phyloP scores from a whole-genome alignment of 768 basidiomycete genomes.

The Tylopilus subfusipes region DNA sequence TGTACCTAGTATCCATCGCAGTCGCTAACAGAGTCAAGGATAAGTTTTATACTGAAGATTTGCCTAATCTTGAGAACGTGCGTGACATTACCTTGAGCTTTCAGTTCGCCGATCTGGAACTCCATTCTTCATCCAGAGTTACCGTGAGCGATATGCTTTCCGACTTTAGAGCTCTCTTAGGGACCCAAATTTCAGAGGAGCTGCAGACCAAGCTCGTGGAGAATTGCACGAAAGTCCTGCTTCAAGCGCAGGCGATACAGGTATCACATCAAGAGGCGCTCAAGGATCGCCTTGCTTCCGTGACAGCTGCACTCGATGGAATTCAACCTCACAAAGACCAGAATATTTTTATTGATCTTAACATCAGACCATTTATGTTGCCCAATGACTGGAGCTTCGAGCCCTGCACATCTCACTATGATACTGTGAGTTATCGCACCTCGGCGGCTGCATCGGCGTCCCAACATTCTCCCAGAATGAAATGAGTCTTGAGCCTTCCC shows the following conservation, averaged over 20 bases:
- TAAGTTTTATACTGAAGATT: conserved; percentile 66
- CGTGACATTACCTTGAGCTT: conserved; percentile 26
- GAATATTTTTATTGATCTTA: conserved; percentile 67
- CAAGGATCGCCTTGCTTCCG: conserved; percentile 46
- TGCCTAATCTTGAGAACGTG: conserved; percentile 72
- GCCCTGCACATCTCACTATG: conserved; percentile 70
- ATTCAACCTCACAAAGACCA: conserved; percentile 64
- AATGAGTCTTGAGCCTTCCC: conserved; percentile 62
- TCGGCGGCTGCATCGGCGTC: not conserved
- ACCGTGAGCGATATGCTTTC: conserved; percentile 44
- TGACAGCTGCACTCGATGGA: conserved; percentile 45
- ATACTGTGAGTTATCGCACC: conserved; percentile 50
- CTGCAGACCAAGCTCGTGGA: conserved; percentile 63
- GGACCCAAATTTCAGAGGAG: conserved; percentile 48
- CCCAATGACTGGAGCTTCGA: conserved; percentile 75
- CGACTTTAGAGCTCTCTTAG: not conserved
- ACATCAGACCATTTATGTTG: conserved; percentile 58
- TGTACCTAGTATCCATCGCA: conserved; percentile 67
- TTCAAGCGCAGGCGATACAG: conserved; percentile 59
- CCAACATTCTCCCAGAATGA: conserved; percentile 25
- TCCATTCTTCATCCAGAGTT: conserved; percentile 46
- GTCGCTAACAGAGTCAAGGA: conserved; percentile 67
- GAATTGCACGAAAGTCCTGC: conserved; percentile 51
- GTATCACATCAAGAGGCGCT: conserved; percentile 54
- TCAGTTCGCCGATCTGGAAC: conserved; percentile 3